A percentile compares a stretch with the other conserved stretches of the same genome.
These are phyloP conservation scores for Lactarius vividus DNA, from an alignment of 768 basidiomycete species.

Conservation along the genomic window DNA sequence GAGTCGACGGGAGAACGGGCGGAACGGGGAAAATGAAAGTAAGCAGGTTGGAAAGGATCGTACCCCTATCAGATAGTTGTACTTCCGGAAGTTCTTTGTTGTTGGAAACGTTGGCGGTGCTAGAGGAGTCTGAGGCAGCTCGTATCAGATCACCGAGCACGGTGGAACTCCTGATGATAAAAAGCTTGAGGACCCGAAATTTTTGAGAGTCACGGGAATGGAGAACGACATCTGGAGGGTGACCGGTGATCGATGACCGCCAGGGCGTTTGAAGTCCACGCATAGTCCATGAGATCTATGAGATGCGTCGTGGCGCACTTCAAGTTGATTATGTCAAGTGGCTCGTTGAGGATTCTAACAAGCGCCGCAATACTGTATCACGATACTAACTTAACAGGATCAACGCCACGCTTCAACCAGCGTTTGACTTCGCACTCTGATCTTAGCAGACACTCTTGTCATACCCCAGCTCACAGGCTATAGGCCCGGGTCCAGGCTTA, in stretches of 20 bases:
- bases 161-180: neutral
- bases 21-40: constrained; percentile 2
- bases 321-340: neutral
- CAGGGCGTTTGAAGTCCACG: neutral
- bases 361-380: neutral
- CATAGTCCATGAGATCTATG: neutral
- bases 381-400: too few species aligned
- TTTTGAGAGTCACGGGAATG: neutral
- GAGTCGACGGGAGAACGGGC: neutral
- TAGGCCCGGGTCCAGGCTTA: too few species aligned
- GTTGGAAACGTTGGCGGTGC: too few species aligned
- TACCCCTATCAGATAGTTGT: neutral
- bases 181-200: constrained; percentile 4
- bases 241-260: too few species aligned
- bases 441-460: too few species aligned
- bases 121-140: neutral
- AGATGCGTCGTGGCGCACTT: neutral
- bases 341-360: neutral
- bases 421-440: too few species aligned
- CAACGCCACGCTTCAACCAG: too few species aligned
- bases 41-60: constrained; percentile 1
- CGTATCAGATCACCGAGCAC: neutral
- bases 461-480: too few species aligned
- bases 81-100: neutral
- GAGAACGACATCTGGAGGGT: constrained; percentile 16